Percentiles rank a stretch among this genome's conserved stretches.
Evolutionary conservation across 768 basidiomycete genomes (phyloP).

Genomic region (Trametes punicea): DNA sequence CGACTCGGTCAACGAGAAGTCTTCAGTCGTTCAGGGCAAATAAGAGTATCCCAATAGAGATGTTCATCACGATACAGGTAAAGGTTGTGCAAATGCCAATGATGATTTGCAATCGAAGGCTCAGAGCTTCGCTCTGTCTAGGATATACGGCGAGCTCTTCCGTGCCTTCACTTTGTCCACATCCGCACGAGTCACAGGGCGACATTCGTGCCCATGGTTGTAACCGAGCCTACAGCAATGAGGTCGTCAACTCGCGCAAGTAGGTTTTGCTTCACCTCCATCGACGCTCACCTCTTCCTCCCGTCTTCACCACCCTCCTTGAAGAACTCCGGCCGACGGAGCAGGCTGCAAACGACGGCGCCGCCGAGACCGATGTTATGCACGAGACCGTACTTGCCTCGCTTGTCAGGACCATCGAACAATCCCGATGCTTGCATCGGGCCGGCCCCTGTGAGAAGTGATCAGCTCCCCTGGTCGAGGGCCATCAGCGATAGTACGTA

Average conservation of each 20-base stretch:
- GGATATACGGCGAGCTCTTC: conserved; percentile 46
- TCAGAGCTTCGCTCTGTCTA: conserved; percentile 42
- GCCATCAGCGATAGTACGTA: neutral
- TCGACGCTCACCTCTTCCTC: conserved; percentile 47
- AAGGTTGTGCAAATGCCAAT: neutral
- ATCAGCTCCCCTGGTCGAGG: neutral
- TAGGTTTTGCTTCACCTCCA: neutral
- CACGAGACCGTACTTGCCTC: conserved; percentile 76
- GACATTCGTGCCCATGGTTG: conserved; percentile 71
- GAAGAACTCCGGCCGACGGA: conserved; percentile 78
- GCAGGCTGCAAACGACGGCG: conserved; percentile 71
- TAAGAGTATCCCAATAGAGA: too few species aligned
- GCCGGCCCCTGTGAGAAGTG: conserved; percentile 59
- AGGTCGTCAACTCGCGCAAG: neutral
- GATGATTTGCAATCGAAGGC: neutral
- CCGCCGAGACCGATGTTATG: conserved; percentile 85
- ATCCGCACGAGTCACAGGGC: conserved; percentile 57
- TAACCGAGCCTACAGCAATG: conserved; percentile 61
- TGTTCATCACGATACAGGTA: too few species aligned
- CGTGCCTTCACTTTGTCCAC: conserved; percentile 76
- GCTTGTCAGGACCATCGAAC: conserved; percentile 56
- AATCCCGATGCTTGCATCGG: conserved; percentile 78
- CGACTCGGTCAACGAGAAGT: too few species aligned
- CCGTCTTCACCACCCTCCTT: conserved; percentile 65
- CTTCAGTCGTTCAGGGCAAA: too few species aligned